These are phyloP conservation scores for Apiotrichum siamense DNA, from an alignment of 1,284 basidiomycete species.

Conservation along the genomic window DNA sequence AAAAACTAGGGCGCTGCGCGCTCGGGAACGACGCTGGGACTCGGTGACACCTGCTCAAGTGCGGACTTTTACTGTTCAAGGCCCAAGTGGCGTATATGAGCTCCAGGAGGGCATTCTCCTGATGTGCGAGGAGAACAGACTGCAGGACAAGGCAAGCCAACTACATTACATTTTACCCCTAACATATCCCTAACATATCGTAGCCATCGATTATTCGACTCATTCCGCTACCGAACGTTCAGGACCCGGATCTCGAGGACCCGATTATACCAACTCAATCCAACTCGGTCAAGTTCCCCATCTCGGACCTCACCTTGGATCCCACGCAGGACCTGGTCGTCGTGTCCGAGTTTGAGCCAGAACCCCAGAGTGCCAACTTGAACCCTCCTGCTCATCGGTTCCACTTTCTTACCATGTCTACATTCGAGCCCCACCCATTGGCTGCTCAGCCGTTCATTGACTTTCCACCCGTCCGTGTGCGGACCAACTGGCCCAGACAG, in stretches of 20 bases:
- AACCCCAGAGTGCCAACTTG: neutral
- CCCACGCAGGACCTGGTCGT: slow-evolving; percentile 46
- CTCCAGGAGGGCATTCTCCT: slow-evolving; percentile 46
- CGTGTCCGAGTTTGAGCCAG: slow-evolving; percentile 15
- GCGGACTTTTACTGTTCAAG: slow-evolving; percentile 24
- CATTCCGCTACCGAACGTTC: slow-evolving; percentile 36
- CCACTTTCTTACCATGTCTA: slow-evolving; percentile 41
- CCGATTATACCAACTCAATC: slow-evolving; percentile 22
- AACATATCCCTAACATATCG: no score
- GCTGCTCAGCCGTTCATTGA: slow-evolving; percentile 32
- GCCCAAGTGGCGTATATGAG: slow-evolving; percentile 43
- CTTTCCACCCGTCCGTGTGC: slow-evolving; percentile 27
- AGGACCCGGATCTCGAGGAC: slow-evolving; percentile 32
- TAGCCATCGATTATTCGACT: slow-evolving; percentile 37
- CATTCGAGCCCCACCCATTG: slow-evolving; percentile 40
- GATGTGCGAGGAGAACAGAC: slow-evolving; percentile 28
- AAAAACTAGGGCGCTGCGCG: slow-evolving; percentile 22
- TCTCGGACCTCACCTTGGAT: slow-evolving; percentile 47
- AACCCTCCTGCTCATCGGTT: slow-evolving; percentile 32
- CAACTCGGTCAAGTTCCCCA: slow-evolving; percentile 27
- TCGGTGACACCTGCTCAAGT: slow-evolving; percentile 19
- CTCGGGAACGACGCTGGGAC: slow-evolving; percentile 33
- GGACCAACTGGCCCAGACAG: slow-evolving; percentile 30
- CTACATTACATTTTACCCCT: neutral
- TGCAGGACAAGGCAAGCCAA: neutral